Evolutionary conservation across 2,329 filamentous ascomycete genomes (phyloP).

Genomic region (Fusarium sp.): DNA sequence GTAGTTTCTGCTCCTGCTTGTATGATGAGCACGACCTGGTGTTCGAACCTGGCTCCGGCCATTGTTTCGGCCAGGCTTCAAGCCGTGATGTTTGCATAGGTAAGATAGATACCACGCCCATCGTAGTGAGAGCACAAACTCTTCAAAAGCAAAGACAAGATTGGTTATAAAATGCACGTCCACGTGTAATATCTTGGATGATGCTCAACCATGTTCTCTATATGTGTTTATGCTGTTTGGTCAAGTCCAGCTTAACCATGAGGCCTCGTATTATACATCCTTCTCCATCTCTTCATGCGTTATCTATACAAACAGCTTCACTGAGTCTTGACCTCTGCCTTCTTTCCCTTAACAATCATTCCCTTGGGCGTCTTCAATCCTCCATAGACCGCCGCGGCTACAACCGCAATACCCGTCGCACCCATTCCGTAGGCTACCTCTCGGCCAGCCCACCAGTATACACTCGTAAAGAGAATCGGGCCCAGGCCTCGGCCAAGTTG

Average conservation of each 20-base stretch:
- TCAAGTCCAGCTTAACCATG: constrained; percentile 40
- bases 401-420: constrained; percentile 82
- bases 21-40: not conserved
- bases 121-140: not conserved
- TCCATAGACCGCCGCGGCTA: constrained; percentile 79
- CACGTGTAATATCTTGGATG: not conserved
- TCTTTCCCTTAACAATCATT: constrained; percentile 38
- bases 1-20: not conserved
- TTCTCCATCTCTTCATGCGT: not conserved
- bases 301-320: constrained; percentile 12
- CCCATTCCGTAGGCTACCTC: constrained; percentile 88
- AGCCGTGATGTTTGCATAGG: not conserved
- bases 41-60: not conserved
- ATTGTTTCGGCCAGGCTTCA: too few species aligned
- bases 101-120: not conserved
- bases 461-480: constrained; percentile 89
- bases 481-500: constrained; percentile 91
- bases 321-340: constrained; percentile 36
- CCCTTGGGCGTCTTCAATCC: constrained; percentile 75
- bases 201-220: constrained; percentile 14
- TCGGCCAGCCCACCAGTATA: constrained; percentile 98
- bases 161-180: not conserved
- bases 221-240: constrained; percentile 2
- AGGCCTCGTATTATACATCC: constrained; percentile 6
- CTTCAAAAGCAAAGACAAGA: not conserved